Base-by-base conservation (phyloP, 129 eudicot species). In the Apium graveolens region DNA sequence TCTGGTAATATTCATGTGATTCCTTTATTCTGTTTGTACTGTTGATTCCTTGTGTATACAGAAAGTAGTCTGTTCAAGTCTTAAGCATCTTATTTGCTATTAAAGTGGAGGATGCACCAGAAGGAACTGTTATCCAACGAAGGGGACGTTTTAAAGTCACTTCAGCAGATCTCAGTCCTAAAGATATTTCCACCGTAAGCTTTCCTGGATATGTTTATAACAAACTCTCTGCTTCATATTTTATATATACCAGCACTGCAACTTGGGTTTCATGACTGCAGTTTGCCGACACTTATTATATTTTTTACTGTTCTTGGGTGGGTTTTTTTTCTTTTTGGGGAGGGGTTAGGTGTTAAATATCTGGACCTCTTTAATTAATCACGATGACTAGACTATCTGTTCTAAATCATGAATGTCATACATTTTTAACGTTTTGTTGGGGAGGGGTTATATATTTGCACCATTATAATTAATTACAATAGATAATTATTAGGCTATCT, bases 71-170 rank as follows among this genome's bases (percentile, higher is more conserved):
- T 60, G 31, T 17, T 46, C 26, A 27, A 66, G 13, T 53, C 71
- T n/a, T 29, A 79, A 66, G 45, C 76, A 63, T 4, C 16, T 70
- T 76, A 81, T 78, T 43, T 78, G 27, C 12, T 62, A 35, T 65
- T 82, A 76, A 80, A 95, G 92, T 83, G 76, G 98, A 95, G 44
- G 98, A 95, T 82, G 78, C 83, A 75, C 86, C 94, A 7, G 98
- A 93, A 84, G 92, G 94, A 70, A 87, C 98, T 71, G 85, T 91
- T 75, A 92, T 95, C 80, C 97, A 93, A 81, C 93, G 90, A 37
- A 90, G 82, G 87, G 98, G 98, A 34, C 97, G 98, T 45, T 95
- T 95, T 78, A 87, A 94, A 86, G 92, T 94, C 84, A 90, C 91
- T 70, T 90, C 97, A 75, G 97, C 89, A 77, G 98, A 93, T 51